Evolutionary conservation across 2,329 filamentous ascomycete species (phyloP).

Genomic region (Calonectria ilicicola): DNA sequence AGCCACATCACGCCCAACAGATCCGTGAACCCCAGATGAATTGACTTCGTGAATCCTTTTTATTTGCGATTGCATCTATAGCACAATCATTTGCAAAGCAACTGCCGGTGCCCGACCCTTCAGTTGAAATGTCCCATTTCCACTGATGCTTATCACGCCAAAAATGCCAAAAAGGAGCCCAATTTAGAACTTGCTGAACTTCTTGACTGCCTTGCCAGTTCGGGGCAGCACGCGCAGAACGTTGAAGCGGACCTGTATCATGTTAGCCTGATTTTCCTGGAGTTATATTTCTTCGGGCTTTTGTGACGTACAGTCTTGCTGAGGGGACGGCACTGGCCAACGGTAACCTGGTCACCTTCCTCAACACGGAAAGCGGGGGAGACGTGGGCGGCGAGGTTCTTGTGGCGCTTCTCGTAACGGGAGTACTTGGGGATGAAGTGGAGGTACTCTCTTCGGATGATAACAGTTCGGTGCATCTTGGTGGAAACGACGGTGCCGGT

Average conservation of each 20-base stretch:
- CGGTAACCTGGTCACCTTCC: conserved; percentile 99
- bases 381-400: conserved; percentile 99
- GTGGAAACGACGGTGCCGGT: conserved; percentile 99
- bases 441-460: conserved; percentile 99
- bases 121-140: conserved; percentile 51
- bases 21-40: conserved; percentile 44
- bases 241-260: conserved; percentile 92
- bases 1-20: conserved; percentile 44
- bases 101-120: conserved; percentile 56
- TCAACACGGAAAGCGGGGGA: conserved; percentile 99
- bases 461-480: conserved; percentile 99
- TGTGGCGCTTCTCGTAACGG: conserved; percentile 99
- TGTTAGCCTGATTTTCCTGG: conserved; percentile 38
- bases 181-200: conserved; percentile 97
- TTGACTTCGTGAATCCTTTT: conserved; percentile 57
- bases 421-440: conserved; percentile 99
- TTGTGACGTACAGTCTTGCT: conserved; percentile 93
- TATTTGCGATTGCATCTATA: conserved; percentile 60
- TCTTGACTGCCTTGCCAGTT: conserved; percentile 97
- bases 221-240: conserved; percentile 97
- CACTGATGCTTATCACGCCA: conserved; percentile 64
- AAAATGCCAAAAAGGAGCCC: conserved; percentile 64
- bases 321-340: conserved; percentile 99
- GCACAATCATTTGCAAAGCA: conserved; percentile 57
- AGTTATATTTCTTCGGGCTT: background rate